phyloP scores from a whole-genome alignment of 2,329 filamentous ascomycete species.

The Alternaria sp. region DNA sequence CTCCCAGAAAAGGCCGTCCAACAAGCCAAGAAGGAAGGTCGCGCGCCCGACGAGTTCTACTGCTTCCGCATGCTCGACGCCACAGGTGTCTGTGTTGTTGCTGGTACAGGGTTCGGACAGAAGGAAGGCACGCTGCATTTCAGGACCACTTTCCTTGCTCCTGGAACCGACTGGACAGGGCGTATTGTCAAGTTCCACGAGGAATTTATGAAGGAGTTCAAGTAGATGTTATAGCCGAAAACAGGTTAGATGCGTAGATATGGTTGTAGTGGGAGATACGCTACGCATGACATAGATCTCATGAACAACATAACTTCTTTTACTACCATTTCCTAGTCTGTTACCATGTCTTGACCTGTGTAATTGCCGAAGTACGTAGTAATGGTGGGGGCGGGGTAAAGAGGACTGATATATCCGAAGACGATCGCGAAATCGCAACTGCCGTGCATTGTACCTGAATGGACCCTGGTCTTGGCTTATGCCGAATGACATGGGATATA shows the following conservation, averaged over 20 bases:
- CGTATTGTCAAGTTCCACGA: constrained; percentile 88
- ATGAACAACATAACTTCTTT: not conserved
- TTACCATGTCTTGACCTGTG: not conserved
- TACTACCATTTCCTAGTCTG: too few species aligned
- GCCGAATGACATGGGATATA: constrained; percentile 3
- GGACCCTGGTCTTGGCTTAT: constrained; percentile 11
- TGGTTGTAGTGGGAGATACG: not conserved
- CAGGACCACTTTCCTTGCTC: constrained; percentile 94
- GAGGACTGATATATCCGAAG: not conserved
- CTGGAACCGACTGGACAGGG: constrained; percentile 92
- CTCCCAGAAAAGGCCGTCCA: constrained; percentile 77
- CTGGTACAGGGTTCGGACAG: constrained; percentile 93
- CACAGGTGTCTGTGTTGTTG: constrained; percentile 92
- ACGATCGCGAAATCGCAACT: constrained; percentile 7
- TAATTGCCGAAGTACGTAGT: not conserved
- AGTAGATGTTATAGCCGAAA: constrained; percentile 20
- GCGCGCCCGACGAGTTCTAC: constrained; percentile 90
- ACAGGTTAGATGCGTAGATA: not conserved
- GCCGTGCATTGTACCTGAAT: constrained; percentile 13
- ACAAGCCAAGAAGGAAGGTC: constrained; percentile 75
- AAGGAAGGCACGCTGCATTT: constrained; percentile 91
- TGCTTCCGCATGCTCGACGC: constrained; percentile 88
- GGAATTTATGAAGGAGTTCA: constrained; percentile 86
- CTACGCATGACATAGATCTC: not conserved
- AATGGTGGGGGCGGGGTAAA: constrained; percentile 3